Evolutionary conservation across 768 basidiomycete genomes (phyloP), one percentile per base, ranked within the genome.

Genomic region (Suillus sp.): DNA sequence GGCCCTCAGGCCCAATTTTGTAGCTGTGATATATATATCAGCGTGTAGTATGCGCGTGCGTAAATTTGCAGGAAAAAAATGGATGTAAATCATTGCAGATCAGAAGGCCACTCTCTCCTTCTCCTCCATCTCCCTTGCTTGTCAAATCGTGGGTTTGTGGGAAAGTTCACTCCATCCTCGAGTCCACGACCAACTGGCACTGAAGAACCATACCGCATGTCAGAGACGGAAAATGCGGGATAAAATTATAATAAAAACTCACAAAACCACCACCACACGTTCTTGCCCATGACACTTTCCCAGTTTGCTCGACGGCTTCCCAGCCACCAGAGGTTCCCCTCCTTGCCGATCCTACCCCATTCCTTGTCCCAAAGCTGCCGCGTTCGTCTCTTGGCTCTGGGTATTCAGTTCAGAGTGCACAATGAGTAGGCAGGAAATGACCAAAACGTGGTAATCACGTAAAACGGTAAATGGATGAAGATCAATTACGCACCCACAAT

Each of bases 271-370:
- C 87, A 85, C 73, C 82, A 81, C 61, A 75, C 73, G 62, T 78
- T 83, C 38, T 68, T 75, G 10, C 95, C 95, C 93, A 98, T 96
- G 50, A 90, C 88, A 56, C 86, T 84, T 67, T 84, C 82, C 95
- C 95, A 97, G 66, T 88, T 89, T 48, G 76, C 78, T 56, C 79
- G 73, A 51, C 68, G 64, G 66, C 80, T 84, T 32, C 91, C 95
- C 40, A 86, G 75, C 87, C 90, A 93, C 95, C 95, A 98, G 8
- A 96, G 75, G 71, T 95, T 88, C 0, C 91, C 94, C 70, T 96
- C 95, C 35, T 80, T 84, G 8, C 81, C 79, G 1, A 91, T 78
- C 34, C 80, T 75, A 0, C 95, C 95, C 91, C 92, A 98, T 69
- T 96, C 94, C 30, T 77, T 75, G 66, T 93, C 86, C 89, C 92